These are phyloP conservation scores for Sclerotinia nivalis DNA, from an alignment of 2,329 filamentous ascomycete species.

Conservation along the genomic window DNA sequence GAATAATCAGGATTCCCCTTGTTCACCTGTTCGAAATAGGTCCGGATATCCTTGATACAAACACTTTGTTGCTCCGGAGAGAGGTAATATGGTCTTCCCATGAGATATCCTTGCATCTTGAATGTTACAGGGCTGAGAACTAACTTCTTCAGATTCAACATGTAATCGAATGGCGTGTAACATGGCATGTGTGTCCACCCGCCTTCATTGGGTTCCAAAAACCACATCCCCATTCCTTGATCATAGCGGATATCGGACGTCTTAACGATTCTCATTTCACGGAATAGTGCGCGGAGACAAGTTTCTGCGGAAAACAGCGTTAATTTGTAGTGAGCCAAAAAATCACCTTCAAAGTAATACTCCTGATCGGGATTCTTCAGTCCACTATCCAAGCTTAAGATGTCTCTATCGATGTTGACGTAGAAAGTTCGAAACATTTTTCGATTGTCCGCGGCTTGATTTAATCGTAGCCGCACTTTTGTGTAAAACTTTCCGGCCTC, in stretches of 20 bases:
- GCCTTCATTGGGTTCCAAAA: neutral
- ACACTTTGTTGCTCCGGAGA: neutral
- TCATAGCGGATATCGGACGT: neutral
- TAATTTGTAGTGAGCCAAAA: neutral
- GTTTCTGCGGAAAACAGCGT: no score
- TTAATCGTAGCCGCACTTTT: neutral
- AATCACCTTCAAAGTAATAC: neutral
- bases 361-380: rapidly evolving
- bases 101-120: no score
- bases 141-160: neutral
- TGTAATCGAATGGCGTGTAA: neutral
- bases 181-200: neutral
- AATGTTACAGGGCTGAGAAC: neutral
- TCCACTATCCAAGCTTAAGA: neutral
- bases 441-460: rapidly evolving
- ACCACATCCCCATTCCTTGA: neutral
- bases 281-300: neutral
- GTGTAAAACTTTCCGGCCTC: neutral
- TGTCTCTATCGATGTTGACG: neutral
- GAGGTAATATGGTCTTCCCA: no score
- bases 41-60: neutral
- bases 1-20: neutral
- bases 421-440: neutral
- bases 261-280: neutral
- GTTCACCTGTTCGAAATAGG: neutral